Evolutionary conservation across 352 stramenopile species (phyloP).

Genomic region (Globisporangium irregulare): DNA sequence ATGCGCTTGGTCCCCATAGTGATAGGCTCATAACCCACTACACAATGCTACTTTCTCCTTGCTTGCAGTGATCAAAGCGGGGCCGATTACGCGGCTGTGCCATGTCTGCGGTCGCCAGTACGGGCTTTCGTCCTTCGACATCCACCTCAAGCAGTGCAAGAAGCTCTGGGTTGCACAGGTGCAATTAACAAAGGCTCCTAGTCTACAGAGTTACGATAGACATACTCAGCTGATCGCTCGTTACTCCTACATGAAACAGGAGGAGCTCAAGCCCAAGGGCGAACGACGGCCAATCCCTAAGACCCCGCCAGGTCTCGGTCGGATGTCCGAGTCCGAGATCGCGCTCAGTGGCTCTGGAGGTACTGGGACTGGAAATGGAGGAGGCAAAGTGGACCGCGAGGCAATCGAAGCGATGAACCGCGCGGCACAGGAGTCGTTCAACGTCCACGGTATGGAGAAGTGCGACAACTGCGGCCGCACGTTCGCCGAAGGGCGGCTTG

Average conservation of each 20-base stretch:
- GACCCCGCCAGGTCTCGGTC: constrained; percentile 47
- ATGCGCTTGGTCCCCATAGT: not conserved
- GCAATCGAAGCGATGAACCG: constrained; percentile 70
- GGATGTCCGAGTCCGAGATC: constrained; percentile 17
- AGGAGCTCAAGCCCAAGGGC: constrained; percentile 62
- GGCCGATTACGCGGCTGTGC: constrained; percentile 69
- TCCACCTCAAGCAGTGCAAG: constrained; percentile 85
- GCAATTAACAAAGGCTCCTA: too few species aligned
- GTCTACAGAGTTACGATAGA: not conserved
- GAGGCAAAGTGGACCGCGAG: constrained; percentile 39
- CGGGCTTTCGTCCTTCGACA: constrained; percentile 77
- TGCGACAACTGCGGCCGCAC: constrained; percentile 71
- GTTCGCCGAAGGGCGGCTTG: constrained; percentile 70
- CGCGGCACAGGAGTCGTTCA: constrained; percentile 62
- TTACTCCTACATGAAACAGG: constrained; percentile 19
- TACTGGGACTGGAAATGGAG: constrained; percentile 2
- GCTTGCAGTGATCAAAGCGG: constrained; percentile 32
- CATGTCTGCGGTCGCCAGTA: constrained; percentile 81
- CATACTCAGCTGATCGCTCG: too few species aligned
- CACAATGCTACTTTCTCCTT: not conserved
- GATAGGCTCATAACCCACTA: not conserved
- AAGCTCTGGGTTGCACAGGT: constrained; percentile 67
- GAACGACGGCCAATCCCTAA: constrained; percentile 66
- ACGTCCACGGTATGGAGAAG: constrained; percentile 75
- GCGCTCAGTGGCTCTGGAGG: constrained; percentile 3